Conservation (phyloP, 163 green algal genomes). For the Scenedesmus sp. region DNA sequence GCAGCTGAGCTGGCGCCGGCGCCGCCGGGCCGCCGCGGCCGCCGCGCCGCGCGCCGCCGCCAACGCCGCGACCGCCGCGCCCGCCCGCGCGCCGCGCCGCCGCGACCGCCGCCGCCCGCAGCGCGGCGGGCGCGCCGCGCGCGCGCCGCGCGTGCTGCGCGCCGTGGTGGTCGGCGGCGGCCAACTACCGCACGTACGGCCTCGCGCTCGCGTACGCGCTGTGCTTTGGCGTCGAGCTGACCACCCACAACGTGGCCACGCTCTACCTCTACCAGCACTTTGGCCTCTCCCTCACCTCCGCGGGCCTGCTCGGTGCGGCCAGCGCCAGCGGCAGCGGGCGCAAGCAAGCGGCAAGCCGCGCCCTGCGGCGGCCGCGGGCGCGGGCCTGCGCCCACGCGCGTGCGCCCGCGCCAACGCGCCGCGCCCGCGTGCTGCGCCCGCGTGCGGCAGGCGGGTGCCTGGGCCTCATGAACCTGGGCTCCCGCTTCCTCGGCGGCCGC, state of each 20-base stretch:
- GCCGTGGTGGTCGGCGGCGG: slow-evolving; percentile 25
- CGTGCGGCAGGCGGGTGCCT: slow-evolving; percentile 57
- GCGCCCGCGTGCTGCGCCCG: no score
- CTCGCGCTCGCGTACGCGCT: slow-evolving; percentile 71
- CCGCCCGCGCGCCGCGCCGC: not conserved
- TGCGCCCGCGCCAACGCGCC: no score
- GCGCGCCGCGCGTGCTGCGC: not conserved
- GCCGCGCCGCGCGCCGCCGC: no score
- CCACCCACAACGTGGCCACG: slow-evolving; percentile 89
- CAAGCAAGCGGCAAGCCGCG: no score
- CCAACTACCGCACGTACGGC: slow-evolving; percentile 74
- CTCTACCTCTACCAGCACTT: slow-evolving; percentile 89
- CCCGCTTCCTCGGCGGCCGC: slow-evolving; percentile 68
- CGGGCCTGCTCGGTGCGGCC: slow-evolving; percentile 44
- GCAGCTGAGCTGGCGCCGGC: no score
- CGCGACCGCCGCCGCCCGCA: not conserved
- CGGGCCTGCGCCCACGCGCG: no score
- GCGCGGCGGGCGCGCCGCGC: no score
- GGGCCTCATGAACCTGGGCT: slow-evolving; percentile 87
- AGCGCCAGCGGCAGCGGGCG: no score
- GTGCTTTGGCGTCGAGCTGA: slow-evolving; percentile 90
- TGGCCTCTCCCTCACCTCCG: slow-evolving; percentile 54
- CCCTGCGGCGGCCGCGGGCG: no score
- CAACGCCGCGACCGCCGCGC: slow-evolving; percentile 22
- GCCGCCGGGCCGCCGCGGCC: no score